phyloP scores from a whole-genome alignment of 2,329 filamentous ascomycete genomes.

The Alternaria ventricosa region DNA sequence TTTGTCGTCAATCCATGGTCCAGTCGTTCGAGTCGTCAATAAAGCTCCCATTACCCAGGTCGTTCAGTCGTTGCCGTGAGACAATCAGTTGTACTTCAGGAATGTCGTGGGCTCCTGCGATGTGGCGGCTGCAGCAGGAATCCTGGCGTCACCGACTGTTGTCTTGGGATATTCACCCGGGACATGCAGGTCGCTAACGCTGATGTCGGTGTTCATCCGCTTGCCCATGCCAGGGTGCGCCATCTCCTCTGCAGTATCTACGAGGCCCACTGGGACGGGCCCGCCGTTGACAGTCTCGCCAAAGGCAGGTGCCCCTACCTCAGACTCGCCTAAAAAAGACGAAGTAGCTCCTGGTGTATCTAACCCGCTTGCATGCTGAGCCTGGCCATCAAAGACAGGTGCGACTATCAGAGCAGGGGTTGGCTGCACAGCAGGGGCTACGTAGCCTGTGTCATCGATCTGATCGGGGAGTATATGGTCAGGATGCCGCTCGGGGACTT shows the following conservation, averaged over 20 bases:
- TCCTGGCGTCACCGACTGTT: constrained; percentile 1
- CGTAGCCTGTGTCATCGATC: constrained; percentile 19
- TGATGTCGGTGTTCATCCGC: constrained; percentile 56
- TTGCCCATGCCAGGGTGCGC: constrained; percentile 56
- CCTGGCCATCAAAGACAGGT: constrained; percentile 8
- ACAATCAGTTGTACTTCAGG: background rate
- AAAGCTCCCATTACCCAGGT: background rate
- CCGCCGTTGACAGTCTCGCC: constrained; percentile 40
- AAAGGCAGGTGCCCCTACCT: constrained; percentile 34
- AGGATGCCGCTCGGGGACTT: constrained; percentile 19
- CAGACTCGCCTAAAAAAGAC: constrained; percentile 44
- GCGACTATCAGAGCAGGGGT: constrained; percentile 20
- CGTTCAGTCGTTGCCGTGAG: background rate
- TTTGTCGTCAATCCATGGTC: background rate
- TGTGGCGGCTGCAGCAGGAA: background rate
- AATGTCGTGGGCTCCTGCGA: background rate
- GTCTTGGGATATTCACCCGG: constrained; percentile 68
- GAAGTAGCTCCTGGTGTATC: constrained; percentile 23
- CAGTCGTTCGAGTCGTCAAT: background rate
- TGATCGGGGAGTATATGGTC: constrained; percentile 19
- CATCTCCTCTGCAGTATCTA: constrained; percentile 23
- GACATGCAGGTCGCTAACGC: constrained; percentile 70
- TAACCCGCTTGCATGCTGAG: constrained; percentile 18
- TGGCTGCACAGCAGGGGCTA: constrained; percentile 3
- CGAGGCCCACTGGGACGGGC: constrained; percentile 25